Evolutionary conservation across 2,329 filamentous ascomycete genomes (phyloP), one percentile per base, ranked within the genome.

Genomic region (Aspergillus japonicus): DNA sequence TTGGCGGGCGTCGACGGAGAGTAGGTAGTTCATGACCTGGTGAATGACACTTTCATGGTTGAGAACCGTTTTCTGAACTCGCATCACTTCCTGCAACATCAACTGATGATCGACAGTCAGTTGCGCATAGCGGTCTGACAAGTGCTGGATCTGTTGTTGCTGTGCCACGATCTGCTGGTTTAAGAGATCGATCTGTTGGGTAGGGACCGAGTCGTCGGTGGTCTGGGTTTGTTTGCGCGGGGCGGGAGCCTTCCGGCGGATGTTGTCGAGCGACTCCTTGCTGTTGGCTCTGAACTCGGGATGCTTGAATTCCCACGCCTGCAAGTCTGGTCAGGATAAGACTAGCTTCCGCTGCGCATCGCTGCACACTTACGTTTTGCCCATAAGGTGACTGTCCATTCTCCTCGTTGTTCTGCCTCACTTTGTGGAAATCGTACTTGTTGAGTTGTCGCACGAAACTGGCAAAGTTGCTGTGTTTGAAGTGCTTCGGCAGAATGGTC

Each of bases 341-440:
- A 26, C 16, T 44, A 31, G 21, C 33, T 29, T 21, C 33, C 21
- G 48, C 50, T 19, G 47, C 42, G 4, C 55, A 29, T 23, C 21
- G 26, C 52, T 47, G 56, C 21, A 47, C 39, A 39, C 73, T 58
- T 70, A 95, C 91, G 77, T 90, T 90, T 63, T 88, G 82, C 19
- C 92, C 92, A 69, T 96, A 96, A 6, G 88, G 89, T 58, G 90
- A 92, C 68, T 90, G 85, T 26, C 89, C 89, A 69, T 85, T 91
- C 71, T 96, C 92, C 72, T 96, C 92, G 66, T 92, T 96, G 70
- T 93, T 91, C 71, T 90, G 91, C 65, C 95, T 87, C 64, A 98
- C 93, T 82, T 99, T 99, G 82, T 99, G 95, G 69, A 99, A 99
- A 73, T 96, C 93, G 76, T 96, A 97, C 75, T 97, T 97, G 81